Base-by-base conservation (phyloP, 257 asterid species). In the Solanum piurae region DNA sequence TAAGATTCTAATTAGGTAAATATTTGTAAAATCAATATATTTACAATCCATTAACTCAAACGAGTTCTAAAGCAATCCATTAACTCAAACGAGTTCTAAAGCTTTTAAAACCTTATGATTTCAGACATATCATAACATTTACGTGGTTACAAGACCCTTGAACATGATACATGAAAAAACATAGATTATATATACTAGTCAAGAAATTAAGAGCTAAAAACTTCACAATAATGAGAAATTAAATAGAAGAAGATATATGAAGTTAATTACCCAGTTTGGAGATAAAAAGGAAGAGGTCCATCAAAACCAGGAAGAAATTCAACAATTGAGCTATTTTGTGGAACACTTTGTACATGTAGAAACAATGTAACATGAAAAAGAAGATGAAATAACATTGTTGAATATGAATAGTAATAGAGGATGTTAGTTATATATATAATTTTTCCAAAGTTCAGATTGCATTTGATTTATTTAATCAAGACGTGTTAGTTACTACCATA, bases 221-320 rank as follows among this genome's bases (percentile, higher is more conserved):
- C 7, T 71, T 33, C 42, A 71, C 36, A 33, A 16, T 31, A 2
- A 33, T 31, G 82, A 72, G n/a, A 40, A 23, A 76, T 58, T 34
- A 25, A 74, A 55, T 5, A 7, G 27, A 52, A 14, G 27, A 64
- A 46, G 23, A 23, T 21, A 0, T 44, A 44, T 44, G 52, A 12
- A 44, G 52, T 44, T 44, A 44, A 44, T 44, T 31, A 83, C 89
- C 84, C 89, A 4, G 87, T 83, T 0, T 82, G 44, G 12, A 83
- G 87, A 18, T 87, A 7, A 40, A 87, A 46, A 33, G 89, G 89
- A 64, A 87, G 86, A 20, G 74, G 80, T 0, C 87, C 89, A 71
- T 66, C 83, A 44, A 79, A 79, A 79, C 84, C 85, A 27, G 88
- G 88, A 86, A 86, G 88, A 73, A 13, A 71, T 52, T 72, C 37